Percentiles rank a stretch among this genome's conserved stretches.
Evolutionary conservation across 768 basidiomycete species (phyloP).

Genomic region (Gloeophyllum trabeum): DNA sequence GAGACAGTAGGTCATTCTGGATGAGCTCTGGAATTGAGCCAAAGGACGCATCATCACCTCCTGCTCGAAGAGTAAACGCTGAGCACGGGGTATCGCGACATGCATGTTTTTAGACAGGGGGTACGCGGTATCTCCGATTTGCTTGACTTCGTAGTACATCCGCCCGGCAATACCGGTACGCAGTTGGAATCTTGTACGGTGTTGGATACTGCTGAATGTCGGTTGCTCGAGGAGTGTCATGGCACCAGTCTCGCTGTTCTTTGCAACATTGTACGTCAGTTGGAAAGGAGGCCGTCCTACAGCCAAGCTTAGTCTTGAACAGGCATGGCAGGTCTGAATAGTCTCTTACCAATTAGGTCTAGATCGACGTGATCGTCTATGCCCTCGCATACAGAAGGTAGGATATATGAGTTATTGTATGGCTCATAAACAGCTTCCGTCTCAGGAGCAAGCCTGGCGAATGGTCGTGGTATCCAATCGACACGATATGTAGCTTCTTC

Average conservation of each 20-base stretch:
- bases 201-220: slow-evolving; percentile 77
- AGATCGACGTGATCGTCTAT: slow-evolving; percentile 71
- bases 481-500: slow-evolving; percentile 59
- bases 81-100: slow-evolving; percentile 51
- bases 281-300: slow-evolving; percentile 89
- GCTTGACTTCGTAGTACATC: slow-evolving; percentile 85
- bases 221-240: slow-evolving; percentile 66
- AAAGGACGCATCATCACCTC: slow-evolving; percentile 74
- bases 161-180: slow-evolving; percentile 68
- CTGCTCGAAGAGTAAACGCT: slow-evolving; percentile 75
- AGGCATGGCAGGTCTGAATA: not conserved
- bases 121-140: slow-evolving; percentile 79
- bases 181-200: slow-evolving; percentile 69
- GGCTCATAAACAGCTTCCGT: slow-evolving; percentile 45
- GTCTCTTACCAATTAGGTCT: slow-evolving; percentile 57
- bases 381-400: slow-evolving; percentile 78
- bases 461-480: slow-evolving; percentile 72
- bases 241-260: slow-evolving; percentile 54
- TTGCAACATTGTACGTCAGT: slow-evolving; percentile 80
- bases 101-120: slow-evolving; percentile 59
- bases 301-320: not conserved
- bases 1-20: slow-evolving; percentile 64
- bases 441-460: slow-evolving; percentile 51
- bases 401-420: slow-evolving; percentile 64
- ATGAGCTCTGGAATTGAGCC: slow-evolving; percentile 61